Evolutionary conservation across 2,329 filamentous ascomycete species (phyloP).

Genomic region (Aspergillus hortae): DNA sequence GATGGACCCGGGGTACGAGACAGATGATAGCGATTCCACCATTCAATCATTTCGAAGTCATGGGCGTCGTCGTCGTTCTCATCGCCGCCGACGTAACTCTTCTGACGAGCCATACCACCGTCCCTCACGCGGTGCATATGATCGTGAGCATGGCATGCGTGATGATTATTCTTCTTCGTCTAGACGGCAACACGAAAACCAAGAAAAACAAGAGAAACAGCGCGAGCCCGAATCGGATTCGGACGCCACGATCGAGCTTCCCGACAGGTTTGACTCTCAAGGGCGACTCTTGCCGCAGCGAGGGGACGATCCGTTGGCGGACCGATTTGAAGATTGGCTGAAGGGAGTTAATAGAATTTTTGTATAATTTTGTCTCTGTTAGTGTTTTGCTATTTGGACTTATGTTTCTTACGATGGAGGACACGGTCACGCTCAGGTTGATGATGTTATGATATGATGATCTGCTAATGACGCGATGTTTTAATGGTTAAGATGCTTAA

Average conservation of each 20-base stretch:
- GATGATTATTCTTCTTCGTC: not conserved
- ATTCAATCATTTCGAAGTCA: slow-evolving; percentile 19
- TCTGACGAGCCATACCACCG: slow-evolving; percentile 18
- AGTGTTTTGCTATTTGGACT: no score
- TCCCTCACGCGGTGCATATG: slow-evolving; percentile 7
- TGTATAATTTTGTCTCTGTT: slow-evolving; percentile 12
- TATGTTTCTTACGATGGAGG: no score
- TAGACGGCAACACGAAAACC: not conserved
- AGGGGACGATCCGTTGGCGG: slow-evolving; percentile 31
- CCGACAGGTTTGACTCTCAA: slow-evolving; percentile 42
- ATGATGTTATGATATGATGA: no score
- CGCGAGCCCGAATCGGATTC: slow-evolving; percentile 28
- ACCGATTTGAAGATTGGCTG: slow-evolving; percentile 35
- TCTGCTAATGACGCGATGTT: no score
- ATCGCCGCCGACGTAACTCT: slow-evolving; percentile 19
- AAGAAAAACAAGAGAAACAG: slow-evolving; percentile 3
- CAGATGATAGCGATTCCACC: slow-evolving; percentile 41
- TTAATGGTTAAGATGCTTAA: no score
- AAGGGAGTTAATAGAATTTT: slow-evolving; percentile 26
- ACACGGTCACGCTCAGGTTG: no score
- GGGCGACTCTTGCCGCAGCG: slow-evolving; percentile 34
- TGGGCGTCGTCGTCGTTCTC: slow-evolving; percentile 19
- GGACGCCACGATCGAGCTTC: slow-evolving; percentile 43
- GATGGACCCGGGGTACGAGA: slow-evolving; percentile 38
- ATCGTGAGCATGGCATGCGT: slow-evolving; percentile 1